Conservation (phyloP, 352 stramenopile species). For the Globisporangium apiculatum region DNA sequence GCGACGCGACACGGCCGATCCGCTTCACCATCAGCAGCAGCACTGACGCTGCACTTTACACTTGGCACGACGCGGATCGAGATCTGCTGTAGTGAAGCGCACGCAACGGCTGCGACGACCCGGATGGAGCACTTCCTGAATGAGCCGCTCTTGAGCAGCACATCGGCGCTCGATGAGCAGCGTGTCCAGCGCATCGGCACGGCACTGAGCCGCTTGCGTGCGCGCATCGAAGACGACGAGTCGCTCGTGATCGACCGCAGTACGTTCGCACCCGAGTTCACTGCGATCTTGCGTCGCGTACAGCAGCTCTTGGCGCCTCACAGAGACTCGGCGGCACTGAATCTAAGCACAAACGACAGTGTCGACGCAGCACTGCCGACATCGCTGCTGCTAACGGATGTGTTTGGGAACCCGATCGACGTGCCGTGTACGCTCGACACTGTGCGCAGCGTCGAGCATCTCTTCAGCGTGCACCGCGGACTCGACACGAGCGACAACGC, state of each 20-base stretch:
- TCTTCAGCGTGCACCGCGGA: constrained; percentile 42
- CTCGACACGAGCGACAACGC: constrained; percentile 35
- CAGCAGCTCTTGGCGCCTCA: constrained; percentile 30
- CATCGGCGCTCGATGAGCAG: constrained; percentile 19
- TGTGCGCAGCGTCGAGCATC: constrained; percentile 34
- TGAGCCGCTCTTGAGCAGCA: constrained; percentile 47
- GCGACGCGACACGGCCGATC: not conserved
- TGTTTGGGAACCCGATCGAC: constrained; percentile 39
- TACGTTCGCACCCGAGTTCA: constrained; percentile 23
- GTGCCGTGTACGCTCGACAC: constrained; percentile 38
- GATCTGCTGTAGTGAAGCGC: constrained; percentile 15
- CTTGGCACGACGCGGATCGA: constrained; percentile 41
- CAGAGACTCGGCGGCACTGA: not conserved
- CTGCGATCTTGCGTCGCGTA: constrained; percentile 21
- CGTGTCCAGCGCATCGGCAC: constrained; percentile 23
- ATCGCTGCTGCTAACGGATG: constrained; percentile 15
- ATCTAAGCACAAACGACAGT: too few relatives aligned
- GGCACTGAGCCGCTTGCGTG: constrained; percentile 34
- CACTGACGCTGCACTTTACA: constrained; percentile 52
- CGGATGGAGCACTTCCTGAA: constrained; percentile 43
- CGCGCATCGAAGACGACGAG: constrained; percentile 57
- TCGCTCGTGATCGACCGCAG: constrained; percentile 43
- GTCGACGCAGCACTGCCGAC: not conserved
- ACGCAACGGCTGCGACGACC: constrained; percentile 13
- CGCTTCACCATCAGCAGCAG: constrained; percentile 1